Conservation (phyloP, 495 filamentous ascomycete genomes). For the Penicillium argentinense region DNA sequence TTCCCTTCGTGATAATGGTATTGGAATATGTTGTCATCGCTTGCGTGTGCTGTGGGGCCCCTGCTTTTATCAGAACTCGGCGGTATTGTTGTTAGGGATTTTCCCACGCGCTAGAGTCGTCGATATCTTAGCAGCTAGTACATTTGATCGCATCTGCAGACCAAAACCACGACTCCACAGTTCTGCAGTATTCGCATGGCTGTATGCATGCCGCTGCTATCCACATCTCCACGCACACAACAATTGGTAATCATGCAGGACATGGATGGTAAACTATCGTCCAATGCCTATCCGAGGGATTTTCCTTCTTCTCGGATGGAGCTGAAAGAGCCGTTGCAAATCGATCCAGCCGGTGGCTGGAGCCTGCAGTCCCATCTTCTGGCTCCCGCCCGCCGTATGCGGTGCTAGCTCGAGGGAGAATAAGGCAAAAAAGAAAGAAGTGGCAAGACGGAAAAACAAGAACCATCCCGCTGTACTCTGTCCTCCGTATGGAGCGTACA, state of each 20-base stretch:
- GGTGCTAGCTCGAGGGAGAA: background rate
- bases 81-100: background rate
- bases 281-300: background rate
- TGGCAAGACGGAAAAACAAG: background rate
- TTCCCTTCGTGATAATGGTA: too few species aligned
- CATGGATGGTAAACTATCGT: background rate
- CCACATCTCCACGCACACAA: background rate
- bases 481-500: background rate
- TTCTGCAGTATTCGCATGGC: constrained; percentile 15
- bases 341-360: constrained; percentile 8
- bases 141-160: constrained; percentile 5
- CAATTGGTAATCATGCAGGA: background rate
- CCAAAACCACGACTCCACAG: constrained; percentile 16
- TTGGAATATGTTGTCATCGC: too few species aligned
- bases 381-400: background rate
- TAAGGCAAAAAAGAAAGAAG: background rate
- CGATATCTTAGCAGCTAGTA: too few species aligned
- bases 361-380: constrained; percentile 13
- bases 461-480: constrained; percentile 1
- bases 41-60: background rate
- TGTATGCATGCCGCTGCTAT: background rate
- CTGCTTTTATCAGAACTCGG: background rate
- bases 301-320: background rate
- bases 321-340: constrained; percentile 6
- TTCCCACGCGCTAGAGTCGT: too few species aligned